Evolutionary conservation across 2,329 filamentous ascomycete genomes (phyloP).

Genomic region (Sporothrix mexicana): DNA sequence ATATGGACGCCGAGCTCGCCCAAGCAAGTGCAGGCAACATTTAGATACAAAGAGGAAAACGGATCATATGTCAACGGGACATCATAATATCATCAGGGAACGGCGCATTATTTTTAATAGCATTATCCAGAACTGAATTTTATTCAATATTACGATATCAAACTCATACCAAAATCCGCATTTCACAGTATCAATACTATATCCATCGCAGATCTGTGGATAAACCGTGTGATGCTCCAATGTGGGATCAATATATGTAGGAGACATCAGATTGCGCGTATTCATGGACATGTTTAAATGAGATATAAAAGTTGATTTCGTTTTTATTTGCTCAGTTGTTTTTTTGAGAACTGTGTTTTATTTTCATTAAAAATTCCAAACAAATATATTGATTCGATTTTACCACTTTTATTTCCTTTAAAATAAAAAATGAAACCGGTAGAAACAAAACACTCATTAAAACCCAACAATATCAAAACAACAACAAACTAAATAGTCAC

Average conservation of each 20-base stretch:
- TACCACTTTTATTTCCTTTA: not conserved
- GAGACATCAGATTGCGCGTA: no score
- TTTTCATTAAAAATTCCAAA: no score
- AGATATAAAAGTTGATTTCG: no score
- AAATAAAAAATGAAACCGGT: not conserved
- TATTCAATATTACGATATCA: not conserved
- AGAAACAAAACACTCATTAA: not conserved
- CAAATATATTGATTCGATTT: no score
- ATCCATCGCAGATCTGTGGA: not conserved
- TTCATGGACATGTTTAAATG: no score
- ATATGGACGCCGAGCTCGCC: slow-evolving; percentile 48
- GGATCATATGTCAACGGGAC: not conserved
- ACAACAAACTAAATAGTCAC: not conserved
- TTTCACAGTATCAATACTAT: not conserved
- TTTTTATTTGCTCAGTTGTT: slow-evolving; percentile 13
- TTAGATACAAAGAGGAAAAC: not conserved
- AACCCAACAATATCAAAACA: not conserved
- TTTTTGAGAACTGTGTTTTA: not conserved
- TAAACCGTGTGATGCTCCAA: not conserved
- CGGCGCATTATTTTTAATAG: not conserved
- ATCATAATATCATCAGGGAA: not conserved
- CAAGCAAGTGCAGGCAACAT: slow-evolving; percentile 39
- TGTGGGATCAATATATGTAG: not conserved
- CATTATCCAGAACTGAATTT: slow-evolving; percentile 10
- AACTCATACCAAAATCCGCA: not conserved